Base-by-base conservation (phyloP, 2,329 filamentous ascomycete species). In the Bipolaris gigantea region DNA sequence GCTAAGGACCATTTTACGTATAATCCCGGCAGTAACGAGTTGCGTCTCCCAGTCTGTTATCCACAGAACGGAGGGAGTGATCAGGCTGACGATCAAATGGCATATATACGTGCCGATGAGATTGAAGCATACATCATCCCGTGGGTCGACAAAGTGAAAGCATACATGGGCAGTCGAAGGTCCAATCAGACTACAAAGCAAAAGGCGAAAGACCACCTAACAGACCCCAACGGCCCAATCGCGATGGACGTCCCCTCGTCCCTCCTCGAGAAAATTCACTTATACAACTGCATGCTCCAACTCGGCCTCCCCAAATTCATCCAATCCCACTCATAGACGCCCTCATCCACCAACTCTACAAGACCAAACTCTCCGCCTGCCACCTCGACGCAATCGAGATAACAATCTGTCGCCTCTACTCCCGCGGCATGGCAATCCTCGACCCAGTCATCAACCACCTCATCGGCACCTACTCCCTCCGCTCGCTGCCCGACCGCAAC, bases 281-380 rank as follows among this genome's bases (percentile, higher is more conserved):
- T 65, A 1, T 67, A 67, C 48, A 64, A 63, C 39, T 54, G 53
- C 9, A 62, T 60, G 56, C 50, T 64, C 2, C 64, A 67, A 18
- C 49, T 67, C 1, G 61, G 54, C 5, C 40, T 65, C 2, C 51
- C 58, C 0, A 53, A 42, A 5, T 55, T 39, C 10, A 23, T 62
- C 11, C 55, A 62, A 23, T 44, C 42, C 48, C 52, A 2, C 52
- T 67, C 7, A 56, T 59, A 7, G 52, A 64, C 19, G 38, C 41
- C 11, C 53, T 67, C 3, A 40, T 56, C 30, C 34, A 55, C 9
- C 47, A 65, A 19, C 61, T 65, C 58, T 56, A 60, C 47, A n/a
- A 53, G 19, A 57, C 38, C 2, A 27, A 38, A 0, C 49, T 62
- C 7, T 36, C 19, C 1, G 32, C 40, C 2, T 62, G 58, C 32